Evolutionary conservation across 1,284 basidiomycete genomes (phyloP), one percentile per base, ranked within the genome.

Genomic region (Sanguinoderma infundibulare): DNA sequence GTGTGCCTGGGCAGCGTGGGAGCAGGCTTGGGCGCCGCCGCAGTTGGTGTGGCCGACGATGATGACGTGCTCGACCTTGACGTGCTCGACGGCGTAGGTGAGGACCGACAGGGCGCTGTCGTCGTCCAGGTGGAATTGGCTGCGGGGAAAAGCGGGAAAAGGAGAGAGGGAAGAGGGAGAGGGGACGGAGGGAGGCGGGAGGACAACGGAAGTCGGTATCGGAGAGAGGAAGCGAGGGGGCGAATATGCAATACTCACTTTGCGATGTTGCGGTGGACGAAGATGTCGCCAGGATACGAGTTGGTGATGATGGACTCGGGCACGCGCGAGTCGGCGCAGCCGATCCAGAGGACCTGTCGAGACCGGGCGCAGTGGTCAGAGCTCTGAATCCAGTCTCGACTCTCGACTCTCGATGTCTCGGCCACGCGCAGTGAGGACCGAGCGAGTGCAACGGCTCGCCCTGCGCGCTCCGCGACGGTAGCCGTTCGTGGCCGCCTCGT

Each of bases 1-100:
- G 10, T 71, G 77, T 65, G 66, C 57, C 34, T 68, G 35, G 6
- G 72, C 79, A 20, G 83, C 83, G 5, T 73, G 69, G 55, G 84
- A 75, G 63, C 87, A 89, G 0, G 91, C 91, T 0, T 81, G 79
- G 26, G 87, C 89, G 62, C 93, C 94, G 61, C 92, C 94, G 71
- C 94, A 96, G 65, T 85, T 79, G 7, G 89, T 89, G 75, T 95
- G 94, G 40, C 94, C 94, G 24, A 90, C 91, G 64, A 96, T 79
- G 60, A 94, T 81, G 64, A 96, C 85, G 78, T 98, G 92, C 75
- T 92, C 83, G 44, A 96, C 90, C 59, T 91, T 90, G 60, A 98
- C 81, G 67, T 84, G 79, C 66, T 86, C 83, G 40, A 98, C 82
- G 8, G 93, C 96, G 75, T 92, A 98, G 8, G 87, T 82, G 63